Percentiles rank a stretch among this genome's conserved stretches.
These are phyloP conservation scores for Leccinum incarnatum DNA, from an alignment of 768 basidiomycete species.

Conservation along the genomic window DNA sequence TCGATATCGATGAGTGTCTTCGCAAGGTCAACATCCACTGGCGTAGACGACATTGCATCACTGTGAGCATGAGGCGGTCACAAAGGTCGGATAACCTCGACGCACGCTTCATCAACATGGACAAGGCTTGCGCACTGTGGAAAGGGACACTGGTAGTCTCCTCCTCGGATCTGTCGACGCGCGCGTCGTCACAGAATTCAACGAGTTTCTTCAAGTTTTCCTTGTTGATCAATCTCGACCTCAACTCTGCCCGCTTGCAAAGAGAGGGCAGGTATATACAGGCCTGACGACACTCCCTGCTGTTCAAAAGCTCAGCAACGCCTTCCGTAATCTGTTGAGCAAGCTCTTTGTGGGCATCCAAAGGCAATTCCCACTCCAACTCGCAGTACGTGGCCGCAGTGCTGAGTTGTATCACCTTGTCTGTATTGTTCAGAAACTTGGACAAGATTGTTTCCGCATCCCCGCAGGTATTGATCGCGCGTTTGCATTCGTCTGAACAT, in stretches of 20 bases:
- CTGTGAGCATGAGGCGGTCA: background rate
- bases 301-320: slow-evolving; percentile 16
- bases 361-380: slow-evolving; percentile 22
- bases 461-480: background rate
- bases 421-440: slow-evolving; percentile 12
- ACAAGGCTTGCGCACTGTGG: slow-evolving; percentile 26
- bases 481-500: slow-evolving; percentile 17
- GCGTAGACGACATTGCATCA: background rate
- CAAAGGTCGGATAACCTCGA: background rate
- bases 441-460: slow-evolving; percentile 10
- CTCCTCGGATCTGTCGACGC: slow-evolving; percentile 12
- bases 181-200: slow-evolving; percentile 14
- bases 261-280: slow-evolving; percentile 31
- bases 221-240: slow-evolving; percentile 11
- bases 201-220: slow-evolving; percentile 20
- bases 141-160: slow-evolving; percentile 19
- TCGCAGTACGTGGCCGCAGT: slow-evolving; percentile 27
- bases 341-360: slow-evolving; percentile 3
- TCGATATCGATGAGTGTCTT: slow-evolving; percentile 15
- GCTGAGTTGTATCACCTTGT: slow-evolving; percentile 22
- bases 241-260: slow-evolving; percentile 20
- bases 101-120: slow-evolving; percentile 25
- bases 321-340: slow-evolving; percentile 6
- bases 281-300: slow-evolving; percentile 15
- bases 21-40: slow-evolving; percentile 16